phyloP scores from a whole-genome alignment of 176 grass and related monocot genomes.

The Avena insularis region DNA sequence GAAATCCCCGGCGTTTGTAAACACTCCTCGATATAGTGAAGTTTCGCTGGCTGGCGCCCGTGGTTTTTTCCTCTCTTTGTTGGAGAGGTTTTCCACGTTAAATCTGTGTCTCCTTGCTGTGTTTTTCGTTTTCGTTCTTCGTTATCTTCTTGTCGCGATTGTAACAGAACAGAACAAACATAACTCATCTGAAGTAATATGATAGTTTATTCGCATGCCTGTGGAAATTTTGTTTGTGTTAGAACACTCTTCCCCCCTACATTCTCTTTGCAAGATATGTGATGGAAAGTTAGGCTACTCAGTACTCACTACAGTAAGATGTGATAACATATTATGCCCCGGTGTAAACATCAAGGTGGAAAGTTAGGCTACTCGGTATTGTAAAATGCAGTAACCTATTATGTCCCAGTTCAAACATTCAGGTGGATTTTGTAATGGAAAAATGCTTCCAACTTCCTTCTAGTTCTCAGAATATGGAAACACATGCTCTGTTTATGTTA shows the following conservation, averaged over 20 bases:
- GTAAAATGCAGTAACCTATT: not conserved
- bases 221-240: slow-evolving; percentile 20
- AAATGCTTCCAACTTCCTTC: slow-evolving; percentile 3
- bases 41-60: too few relatives aligned
- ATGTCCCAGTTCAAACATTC: not conserved
- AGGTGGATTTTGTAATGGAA: not conserved
- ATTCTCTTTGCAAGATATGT: slow-evolving; percentile 28
- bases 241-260: not conserved
- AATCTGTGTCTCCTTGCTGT: too few relatives aligned
- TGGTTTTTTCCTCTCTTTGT: too few relatives aligned
- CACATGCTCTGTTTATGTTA: not conserved
- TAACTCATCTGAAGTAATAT: slow-evolving; percentile 17
- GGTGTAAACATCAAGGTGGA: not conserved
- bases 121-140: too few relatives aligned
- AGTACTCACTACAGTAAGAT: not conserved
- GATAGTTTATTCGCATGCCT: not conserved
- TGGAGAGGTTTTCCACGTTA: too few relatives aligned
- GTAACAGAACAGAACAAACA: not conserved
- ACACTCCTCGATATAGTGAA: too few relatives aligned
- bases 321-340: not conserved
- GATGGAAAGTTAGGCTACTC: not conserved
- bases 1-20: too few relatives aligned
- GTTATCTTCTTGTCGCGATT: too few relatives aligned
- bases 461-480: slow-evolving; percentile 22
- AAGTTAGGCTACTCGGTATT: not conserved